A percentile compares a stretch with the other conserved stretches of the same genome.
Conservation (phyloP, 2,329 filamentous ascomycete species). For the Diplodia intermedia region DNA sequence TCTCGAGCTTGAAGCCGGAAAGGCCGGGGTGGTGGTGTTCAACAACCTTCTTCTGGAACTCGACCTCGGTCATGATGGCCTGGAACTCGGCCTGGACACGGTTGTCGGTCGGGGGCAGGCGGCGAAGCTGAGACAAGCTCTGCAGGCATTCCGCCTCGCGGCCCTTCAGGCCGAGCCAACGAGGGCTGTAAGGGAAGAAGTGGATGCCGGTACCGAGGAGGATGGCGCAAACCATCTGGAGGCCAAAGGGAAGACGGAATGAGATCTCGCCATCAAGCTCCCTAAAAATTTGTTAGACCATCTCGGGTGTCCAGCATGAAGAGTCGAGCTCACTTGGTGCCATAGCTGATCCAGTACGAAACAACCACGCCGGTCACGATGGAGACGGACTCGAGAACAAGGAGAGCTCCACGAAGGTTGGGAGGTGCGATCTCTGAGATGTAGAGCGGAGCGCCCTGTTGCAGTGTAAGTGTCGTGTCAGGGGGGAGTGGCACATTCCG, state of each 20-base stretch:
- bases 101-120: constrained; percentile 34
- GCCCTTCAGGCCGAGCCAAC: constrained; percentile 44
- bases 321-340: constrained; percentile 45
- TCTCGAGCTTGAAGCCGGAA: constrained; percentile 30
- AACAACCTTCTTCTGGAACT: constrained; percentile 33
- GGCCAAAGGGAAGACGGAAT: constrained; percentile 56
- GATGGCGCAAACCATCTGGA: constrained; percentile 52
- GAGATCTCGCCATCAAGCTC: constrained; percentile 54
- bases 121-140: constrained; percentile 41
- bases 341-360: constrained; percentile 53
- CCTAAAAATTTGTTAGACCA: background rate
- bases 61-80: constrained; percentile 36
- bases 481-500: constrained; percentile 58
- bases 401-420: constrained; percentile 71
- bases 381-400: constrained; percentile 52
- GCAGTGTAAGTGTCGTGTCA: constrained; percentile 51
- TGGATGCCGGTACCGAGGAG: constrained; percentile 43
- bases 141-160: constrained; percentile 42
- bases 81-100: constrained; percentile 36
- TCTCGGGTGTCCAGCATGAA: background rate
- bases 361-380: constrained; percentile 53
- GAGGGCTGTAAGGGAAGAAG: constrained; percentile 45
- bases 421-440: constrained; percentile 75
- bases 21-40: constrained; percentile 24
- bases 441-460: constrained; percentile 63